Evolutionary conservation across 371 early-diverging fungal species (phyloP).

Genomic region (Syncephalastrum racemosum): DNA sequence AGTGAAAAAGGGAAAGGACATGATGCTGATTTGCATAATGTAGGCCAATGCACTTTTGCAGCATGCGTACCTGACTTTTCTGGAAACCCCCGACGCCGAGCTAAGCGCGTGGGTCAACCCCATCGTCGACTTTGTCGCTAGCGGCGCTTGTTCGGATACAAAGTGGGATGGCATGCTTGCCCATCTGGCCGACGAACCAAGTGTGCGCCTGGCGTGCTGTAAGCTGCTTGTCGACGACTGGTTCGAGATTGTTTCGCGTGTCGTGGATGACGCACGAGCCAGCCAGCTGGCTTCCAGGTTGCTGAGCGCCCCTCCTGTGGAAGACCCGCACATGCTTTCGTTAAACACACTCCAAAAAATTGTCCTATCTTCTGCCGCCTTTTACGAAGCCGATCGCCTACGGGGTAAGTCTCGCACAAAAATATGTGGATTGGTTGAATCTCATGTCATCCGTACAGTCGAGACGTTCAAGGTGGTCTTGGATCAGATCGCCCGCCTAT

Average conservation of each 20-base stretch:
- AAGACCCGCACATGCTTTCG: neutral
- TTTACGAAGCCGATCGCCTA: slow-evolving; percentile 56
- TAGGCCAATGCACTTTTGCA: slow-evolving; percentile 39
- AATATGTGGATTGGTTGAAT: no score
- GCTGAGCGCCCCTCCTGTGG: no score
- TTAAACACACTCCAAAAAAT: slow-evolving; percentile 27
- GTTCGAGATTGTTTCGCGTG: slow-evolving; percentile 52
- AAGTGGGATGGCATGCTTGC: slow-evolving; percentile 49
- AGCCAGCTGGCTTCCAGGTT: no score
- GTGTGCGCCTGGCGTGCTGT: slow-evolving; percentile 51
- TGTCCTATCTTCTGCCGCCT: slow-evolving; percentile 53
- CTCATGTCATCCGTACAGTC: no score
- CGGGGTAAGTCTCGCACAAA: slow-evolving; percentile 27
- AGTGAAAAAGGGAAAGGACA: neutral
- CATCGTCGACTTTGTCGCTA: slow-evolving; percentile 26
- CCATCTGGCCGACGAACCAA: slow-evolving; percentile 21
- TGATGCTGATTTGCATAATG: neutral
- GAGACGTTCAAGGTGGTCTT: no score
- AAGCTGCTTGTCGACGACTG: slow-evolving; percentile 57
- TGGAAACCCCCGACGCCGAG: slow-evolving; percentile 4
- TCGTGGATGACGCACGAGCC: no score
- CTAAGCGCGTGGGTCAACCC: slow-evolving; percentile 12
- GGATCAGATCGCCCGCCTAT: no score
- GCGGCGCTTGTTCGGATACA: slow-evolving; percentile 6
- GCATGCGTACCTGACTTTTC: slow-evolving; percentile 28